Base-by-base conservation (phyloP, 805 yeast genomes). In the Teunomyces pallodes region DNA sequence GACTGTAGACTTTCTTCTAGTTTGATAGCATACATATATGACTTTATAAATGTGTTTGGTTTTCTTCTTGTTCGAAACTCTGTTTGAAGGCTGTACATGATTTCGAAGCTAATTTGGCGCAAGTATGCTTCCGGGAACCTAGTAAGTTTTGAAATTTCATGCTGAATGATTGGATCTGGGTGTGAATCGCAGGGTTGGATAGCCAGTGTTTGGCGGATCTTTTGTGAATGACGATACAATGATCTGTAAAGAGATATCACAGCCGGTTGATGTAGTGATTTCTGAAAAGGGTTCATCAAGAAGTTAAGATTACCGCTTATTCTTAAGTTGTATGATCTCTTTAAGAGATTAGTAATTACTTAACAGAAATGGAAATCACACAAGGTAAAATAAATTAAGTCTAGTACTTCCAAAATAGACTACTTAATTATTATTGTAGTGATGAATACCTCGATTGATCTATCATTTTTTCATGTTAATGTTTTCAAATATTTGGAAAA, bases 81-180 rank as follows among this genome's bases (percentile, higher is more conserved):
- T 20, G 26, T 32, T n/a, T 41, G 42, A 13, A 47, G n/a, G 6
- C 32, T 16, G 41, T 47, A 35, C 24, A 31, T 29, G 28, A 29
- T 14, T 27, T 47, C 50, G 26, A 9, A 32, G 20, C 31, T 17
- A 31, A 47, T 12, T 39, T 43, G 41, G 28, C 17, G 29, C 20
- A 31, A 26, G 36, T 47, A 47, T 20, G n/a, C 26, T 29, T 24
- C 10, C 8, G 46, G 46, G 27, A 43, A 38, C 13, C 20, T 24
- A 20, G n/a, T 12, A 43, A 31, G 17, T 38, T 38, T 38, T 29
- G 30, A 27, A n/a, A 47, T 43, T 43, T 36, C 12, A 26, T 38
- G 20, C 17, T 38, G 41, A 10, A 38, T 3, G 2, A 12, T 14
- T 8, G n/a, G 30, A 12, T 38, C 14, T 3, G 12, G 30, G n/a